A percentile compares a stretch with the other conserved stretches of the same genome.
Evolutionary conservation across 2,329 filamentous ascomycete genomes (phyloP).

Genomic region (Talaromyces sp.): DNA sequence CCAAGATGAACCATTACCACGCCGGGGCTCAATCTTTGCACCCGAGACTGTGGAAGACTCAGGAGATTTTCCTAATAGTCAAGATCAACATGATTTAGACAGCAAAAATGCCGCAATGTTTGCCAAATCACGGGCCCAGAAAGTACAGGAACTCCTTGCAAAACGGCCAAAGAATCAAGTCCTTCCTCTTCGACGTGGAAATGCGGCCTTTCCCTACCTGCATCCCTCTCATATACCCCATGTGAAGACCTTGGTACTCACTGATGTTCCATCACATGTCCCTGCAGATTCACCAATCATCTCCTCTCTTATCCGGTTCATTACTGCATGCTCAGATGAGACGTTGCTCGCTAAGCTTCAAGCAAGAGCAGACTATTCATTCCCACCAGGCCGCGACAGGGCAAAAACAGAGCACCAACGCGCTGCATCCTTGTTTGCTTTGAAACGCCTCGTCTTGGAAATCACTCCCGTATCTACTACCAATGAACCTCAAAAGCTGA

Average conservation of each 20-base stretch:
- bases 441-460: constrained; percentile 54
- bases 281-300: constrained; percentile 37
- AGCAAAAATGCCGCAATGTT: background rate
- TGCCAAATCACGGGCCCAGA: constrained; percentile 23
- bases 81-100: background rate
- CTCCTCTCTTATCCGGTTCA: constrained; percentile 47
- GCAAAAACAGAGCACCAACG: constrained; percentile 45
- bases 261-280: constrained; percentile 48
- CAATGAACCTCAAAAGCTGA: constrained; percentile 13
- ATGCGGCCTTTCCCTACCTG: constrained; percentile 31
- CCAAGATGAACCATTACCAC: constrained; percentile 29
- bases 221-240: constrained; percentile 54
- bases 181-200: constrained; percentile 22
- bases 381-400: constrained; percentile 53
- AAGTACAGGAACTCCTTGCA: constrained; percentile 33
- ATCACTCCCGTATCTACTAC: constrained; percentile 34
- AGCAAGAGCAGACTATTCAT: constrained; percentile 52
- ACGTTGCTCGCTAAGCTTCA: constrained; percentile 47
- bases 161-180: constrained; percentile 31
- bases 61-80: background rate
- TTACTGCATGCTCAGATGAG: constrained; percentile 54
- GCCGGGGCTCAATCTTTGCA: constrained; percentile 41
- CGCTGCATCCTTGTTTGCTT: constrained; percentile 49
- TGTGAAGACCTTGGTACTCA: constrained; percentile 52
- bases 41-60: constrained; percentile 38